Percentiles rank a stretch among this genome's conserved stretches.
These are phyloP conservation scores for Gleditsia sinensis DNA, from an alignment of 306 rosid species.

Conservation along the genomic window DNA sequence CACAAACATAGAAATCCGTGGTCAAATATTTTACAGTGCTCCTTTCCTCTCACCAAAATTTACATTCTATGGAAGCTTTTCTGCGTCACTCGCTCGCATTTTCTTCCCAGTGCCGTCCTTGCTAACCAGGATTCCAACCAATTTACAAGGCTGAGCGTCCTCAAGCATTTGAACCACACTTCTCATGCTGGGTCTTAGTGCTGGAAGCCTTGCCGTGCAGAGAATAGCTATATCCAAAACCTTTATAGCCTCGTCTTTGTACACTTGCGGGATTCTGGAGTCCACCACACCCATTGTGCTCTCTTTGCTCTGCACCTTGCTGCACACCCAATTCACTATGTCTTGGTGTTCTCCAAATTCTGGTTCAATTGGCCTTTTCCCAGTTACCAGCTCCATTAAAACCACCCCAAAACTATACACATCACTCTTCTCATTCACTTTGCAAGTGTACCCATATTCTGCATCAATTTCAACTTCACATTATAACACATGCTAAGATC, in stretches of 20 bases:
- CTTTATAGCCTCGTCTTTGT: slow-evolving; percentile 68
- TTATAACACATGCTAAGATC: neutral
- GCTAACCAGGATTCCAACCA: slow-evolving; percentile 56
- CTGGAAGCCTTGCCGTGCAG: slow-evolving; percentile 69
- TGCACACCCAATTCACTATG: slow-evolving; percentile 74
- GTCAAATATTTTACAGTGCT: too few species aligned
- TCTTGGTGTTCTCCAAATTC: slow-evolving; percentile 82
- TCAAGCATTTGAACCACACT: slow-evolving; percentile 84
- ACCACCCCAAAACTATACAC: slow-evolving; percentile 96
- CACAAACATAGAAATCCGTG: too few species aligned
- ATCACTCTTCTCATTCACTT: slow-evolving; percentile 88
- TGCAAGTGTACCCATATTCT: slow-evolving; percentile 88
- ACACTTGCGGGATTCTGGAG: slow-evolving; percentile 49
- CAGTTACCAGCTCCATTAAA: slow-evolving; percentile 78
- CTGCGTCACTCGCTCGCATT: slow-evolving; percentile 21
- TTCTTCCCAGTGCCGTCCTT: slow-evolving; percentile 55
- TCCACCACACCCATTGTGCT: slow-evolving; percentile 57
- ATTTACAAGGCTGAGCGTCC: slow-evolving; percentile 64
- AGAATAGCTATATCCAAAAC: slow-evolving; percentile 69
- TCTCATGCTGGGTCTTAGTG: slow-evolving; percentile 80
- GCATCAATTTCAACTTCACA: slow-evolving; percentile 25
- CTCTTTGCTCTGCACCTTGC: slow-evolving; percentile 56
- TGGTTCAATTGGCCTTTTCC: slow-evolving; percentile 76
- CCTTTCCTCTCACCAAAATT: slow-evolving; percentile 7
- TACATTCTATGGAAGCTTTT: slow-evolving; percentile 22